Conservation (phyloP, 345 rosid genomes). For the Acer campestre region DNA sequence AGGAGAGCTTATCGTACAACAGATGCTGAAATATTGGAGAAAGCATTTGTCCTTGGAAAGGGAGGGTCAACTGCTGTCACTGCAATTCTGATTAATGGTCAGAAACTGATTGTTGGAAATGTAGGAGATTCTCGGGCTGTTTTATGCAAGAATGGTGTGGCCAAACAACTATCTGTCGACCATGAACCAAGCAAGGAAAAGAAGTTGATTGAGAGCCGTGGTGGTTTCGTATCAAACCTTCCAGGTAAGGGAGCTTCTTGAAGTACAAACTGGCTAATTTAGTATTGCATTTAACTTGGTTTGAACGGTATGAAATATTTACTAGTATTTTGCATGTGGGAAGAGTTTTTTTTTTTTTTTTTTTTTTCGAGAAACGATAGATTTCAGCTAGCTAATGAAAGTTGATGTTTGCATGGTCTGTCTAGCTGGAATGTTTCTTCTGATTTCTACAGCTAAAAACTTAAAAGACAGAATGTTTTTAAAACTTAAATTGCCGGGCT, state of each 20-base stretch:
- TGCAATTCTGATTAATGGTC: constrained; percentile 74
- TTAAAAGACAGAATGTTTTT: neutral
- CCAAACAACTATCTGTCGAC: constrained; percentile 72
- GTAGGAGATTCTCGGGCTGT: constrained; percentile 97
- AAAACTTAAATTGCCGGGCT: neutral
- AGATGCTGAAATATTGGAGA: constrained; percentile 63
- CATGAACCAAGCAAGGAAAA: constrained; percentile 88
- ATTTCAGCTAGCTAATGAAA: too few relatives aligned
- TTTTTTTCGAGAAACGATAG: too few relatives aligned
- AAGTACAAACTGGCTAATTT: neutral
- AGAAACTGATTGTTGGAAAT: constrained; percentile 74
- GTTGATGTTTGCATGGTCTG: too few relatives aligned
- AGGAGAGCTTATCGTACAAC: constrained; percentile 69
- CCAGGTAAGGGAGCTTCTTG: constrained; percentile 51
- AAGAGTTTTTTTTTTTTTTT: neutral
- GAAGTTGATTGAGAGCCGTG: constrained; percentile 60
- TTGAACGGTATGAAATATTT: neutral
- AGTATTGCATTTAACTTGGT: constrained; percentile 6
- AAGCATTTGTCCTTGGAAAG: constrained; percentile 59
- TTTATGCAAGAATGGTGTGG: constrained; percentile 59
- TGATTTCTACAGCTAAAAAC: too few relatives aligned
- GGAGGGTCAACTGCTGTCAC: constrained; percentile 97
- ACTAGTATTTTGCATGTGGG: neutral
- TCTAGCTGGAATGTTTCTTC: too few relatives aligned
- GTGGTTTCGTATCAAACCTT: constrained; percentile 85